Conservation (phyloP, 2,329 filamentous ascomycete species). For the Sporothrix pseudoabietina region DNA sequence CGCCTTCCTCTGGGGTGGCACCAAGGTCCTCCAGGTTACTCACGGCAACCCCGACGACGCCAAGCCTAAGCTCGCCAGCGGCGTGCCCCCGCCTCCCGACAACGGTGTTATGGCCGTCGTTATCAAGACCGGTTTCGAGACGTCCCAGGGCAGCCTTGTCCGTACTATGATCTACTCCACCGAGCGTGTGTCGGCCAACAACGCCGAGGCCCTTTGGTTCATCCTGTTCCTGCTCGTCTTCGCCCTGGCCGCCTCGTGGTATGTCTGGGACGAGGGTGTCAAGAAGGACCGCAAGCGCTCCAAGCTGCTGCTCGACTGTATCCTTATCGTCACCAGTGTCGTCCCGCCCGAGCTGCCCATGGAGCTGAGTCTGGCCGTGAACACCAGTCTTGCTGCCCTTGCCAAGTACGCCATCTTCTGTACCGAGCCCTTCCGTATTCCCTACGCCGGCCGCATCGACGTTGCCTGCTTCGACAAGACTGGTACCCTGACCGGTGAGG, state of each 20-base stretch:
- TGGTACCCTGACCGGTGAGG: constrained; percentile 92
- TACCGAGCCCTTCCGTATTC: constrained; percentile 97
- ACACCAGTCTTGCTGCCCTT: constrained; percentile 91
- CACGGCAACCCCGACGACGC: constrained; percentile 80
- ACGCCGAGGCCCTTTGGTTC: constrained; percentile 92
- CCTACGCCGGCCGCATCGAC: constrained; percentile 92
- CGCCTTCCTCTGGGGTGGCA: constrained; percentile 92
- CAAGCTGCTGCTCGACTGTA: constrained; percentile 94
- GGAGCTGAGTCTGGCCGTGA: constrained; percentile 96
- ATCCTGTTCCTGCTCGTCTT: constrained; percentile 96
- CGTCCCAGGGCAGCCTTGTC: constrained; percentile 94
- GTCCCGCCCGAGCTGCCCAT: constrained; percentile 98
- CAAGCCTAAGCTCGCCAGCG: constrained; percentile 69
- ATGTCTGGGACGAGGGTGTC: constrained; percentile 97
- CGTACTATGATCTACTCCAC: constrained; percentile 99
- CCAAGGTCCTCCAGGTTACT: constrained; percentile 93
- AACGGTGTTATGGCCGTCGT: constrained; percentile 92
- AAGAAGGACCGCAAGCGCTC: constrained; percentile 92
- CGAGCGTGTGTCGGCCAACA: constrained; percentile 97
- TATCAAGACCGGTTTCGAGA: constrained; percentile 97
- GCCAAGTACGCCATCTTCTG: constrained; percentile 98
- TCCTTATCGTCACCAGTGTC: constrained; percentile 96
- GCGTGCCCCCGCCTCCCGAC: constrained; percentile 83
- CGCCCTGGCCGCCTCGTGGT: constrained; percentile 96
- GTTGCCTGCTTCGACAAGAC: constrained; percentile 99